phyloP scores from a whole-genome alignment of 768 basidiomycete genomes.

The Mycena vulgaris region DNA sequence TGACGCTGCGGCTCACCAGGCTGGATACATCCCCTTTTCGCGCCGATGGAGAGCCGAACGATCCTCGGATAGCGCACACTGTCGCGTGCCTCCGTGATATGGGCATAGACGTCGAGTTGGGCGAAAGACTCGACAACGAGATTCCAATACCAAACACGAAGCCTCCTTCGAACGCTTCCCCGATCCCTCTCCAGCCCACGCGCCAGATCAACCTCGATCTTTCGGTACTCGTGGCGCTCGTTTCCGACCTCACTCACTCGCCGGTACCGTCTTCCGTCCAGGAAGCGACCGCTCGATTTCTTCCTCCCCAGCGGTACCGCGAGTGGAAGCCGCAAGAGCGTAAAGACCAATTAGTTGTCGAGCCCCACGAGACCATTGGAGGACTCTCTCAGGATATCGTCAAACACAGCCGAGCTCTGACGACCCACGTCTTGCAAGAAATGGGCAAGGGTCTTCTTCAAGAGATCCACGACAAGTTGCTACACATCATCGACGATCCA shows the following conservation, averaged over 20 bases:
- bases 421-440: slow-evolving; percentile 82
- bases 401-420: slow-evolving; percentile 81
- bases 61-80: slow-evolving; percentile 75
- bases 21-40: slow-evolving; percentile 62
- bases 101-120: slow-evolving; percentile 79
- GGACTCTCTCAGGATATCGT: slow-evolving; percentile 56
- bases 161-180: slow-evolving; percentile 29
- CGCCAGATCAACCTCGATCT: slow-evolving; percentile 84
- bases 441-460: slow-evolving; percentile 74
- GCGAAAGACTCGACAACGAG: slow-evolving; percentile 61
- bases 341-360: slow-evolving; percentile 1
- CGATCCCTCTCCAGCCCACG: slow-evolving; percentile 62
- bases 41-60: slow-evolving; percentile 49
- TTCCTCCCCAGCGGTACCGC: slow-evolving; percentile 70
- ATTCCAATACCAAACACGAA: slow-evolving; percentile 35
- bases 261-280: slow-evolving; percentile 69
- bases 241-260: slow-evolving; percentile 86
- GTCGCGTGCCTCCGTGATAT: slow-evolving; percentile 69
- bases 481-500: slow-evolving; percentile 9
- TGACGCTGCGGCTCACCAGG: slow-evolving; percentile 81
- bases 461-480: slow-evolving; percentile 71
- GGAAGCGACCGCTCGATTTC: slow-evolving; percentile 77
- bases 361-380: slow-evolving; percentile 33
- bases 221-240: slow-evolving; percentile 86
- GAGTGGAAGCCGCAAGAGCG: slow-evolving; percentile 66